A percentile compares a stretch with the other conserved stretches of the same genome.
These are phyloP conservation scores for Dillenia suffruticosa DNA, from an alignment of 164 flowering plant species.

Conservation along the genomic window DNA sequence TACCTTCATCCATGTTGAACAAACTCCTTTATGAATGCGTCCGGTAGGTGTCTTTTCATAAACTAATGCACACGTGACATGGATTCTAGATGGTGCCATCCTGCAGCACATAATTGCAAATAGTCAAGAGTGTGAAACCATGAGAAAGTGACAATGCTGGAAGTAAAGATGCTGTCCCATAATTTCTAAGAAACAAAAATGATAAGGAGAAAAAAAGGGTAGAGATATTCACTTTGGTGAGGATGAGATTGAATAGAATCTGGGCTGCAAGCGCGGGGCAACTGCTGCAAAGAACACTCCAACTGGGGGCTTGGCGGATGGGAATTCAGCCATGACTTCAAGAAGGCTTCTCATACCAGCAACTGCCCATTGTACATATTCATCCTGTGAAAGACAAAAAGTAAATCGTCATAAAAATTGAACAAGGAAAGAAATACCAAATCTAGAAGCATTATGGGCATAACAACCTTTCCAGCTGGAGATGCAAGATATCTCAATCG, in stretches of 20 bases:
- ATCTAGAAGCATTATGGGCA: too few relatives aligned
- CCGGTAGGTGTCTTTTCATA: slow-evolving; percentile 82
- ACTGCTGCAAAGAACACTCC: slow-evolving; percentile 97
- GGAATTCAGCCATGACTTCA: slow-evolving; percentile 94
- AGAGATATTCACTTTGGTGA: slow-evolving; percentile 63
- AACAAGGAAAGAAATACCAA: too few relatives aligned
- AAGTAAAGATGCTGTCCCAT: background rate
- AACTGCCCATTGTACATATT: slow-evolving; percentile 88
- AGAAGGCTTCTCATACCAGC: slow-evolving; percentile 90
- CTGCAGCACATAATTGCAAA: slow-evolving; percentile 34
- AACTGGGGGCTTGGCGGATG: slow-evolving; percentile 89
- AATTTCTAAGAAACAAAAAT: background rate
- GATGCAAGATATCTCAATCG: slow-evolving; percentile 82
- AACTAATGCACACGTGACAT: slow-evolving; percentile 93
- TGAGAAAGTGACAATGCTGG: background rate
- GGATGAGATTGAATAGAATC: slow-evolving; percentile 98
- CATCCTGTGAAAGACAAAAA: slow-evolving; percentile 55
- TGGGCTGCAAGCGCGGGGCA: slow-evolving; percentile 96
- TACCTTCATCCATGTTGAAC: slow-evolving; percentile 99
- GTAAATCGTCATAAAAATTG: background rate
- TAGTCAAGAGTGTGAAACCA: background rate
- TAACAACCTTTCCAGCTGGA: slow-evolving; percentile 89
- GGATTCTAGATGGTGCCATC: slow-evolving; percentile 80
- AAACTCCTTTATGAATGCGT: slow-evolving; percentile 87
- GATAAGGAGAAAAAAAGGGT: background rate